phyloP scores from a whole-genome alignment of 148 eudicot genomes.

The Amaranthus palmeri region DNA sequence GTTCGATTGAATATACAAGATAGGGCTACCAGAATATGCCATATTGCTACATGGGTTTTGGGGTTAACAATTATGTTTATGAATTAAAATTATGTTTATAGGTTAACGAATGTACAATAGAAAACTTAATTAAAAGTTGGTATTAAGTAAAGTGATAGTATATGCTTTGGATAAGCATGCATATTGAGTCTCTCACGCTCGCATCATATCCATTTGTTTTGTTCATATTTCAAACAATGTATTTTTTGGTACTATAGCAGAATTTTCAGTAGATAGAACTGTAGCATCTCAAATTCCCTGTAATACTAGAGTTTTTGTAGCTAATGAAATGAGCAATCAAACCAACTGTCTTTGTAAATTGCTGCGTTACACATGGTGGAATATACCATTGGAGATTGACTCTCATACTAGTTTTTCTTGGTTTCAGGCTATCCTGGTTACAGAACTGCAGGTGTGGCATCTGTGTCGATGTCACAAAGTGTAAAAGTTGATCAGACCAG shows the following conservation, averaged over 20 bases:
- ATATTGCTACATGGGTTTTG: not conserved
- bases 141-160: too few relatives aligned
- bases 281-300: too few relatives aligned
- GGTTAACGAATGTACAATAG: too few relatives aligned
- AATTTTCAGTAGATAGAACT: too few relatives aligned
- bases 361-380: not conserved
- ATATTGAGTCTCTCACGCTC: too few relatives aligned
- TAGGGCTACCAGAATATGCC: not conserved
- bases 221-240: too few relatives aligned
- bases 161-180: too few relatives aligned
- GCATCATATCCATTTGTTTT: too few relatives aligned
- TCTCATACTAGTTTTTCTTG: not conserved
- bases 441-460: conserved; percentile 35
- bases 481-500: conserved; percentile 29
- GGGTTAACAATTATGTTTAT: not conserved
- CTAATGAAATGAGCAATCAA: not conserved
- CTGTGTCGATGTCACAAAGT: conserved; percentile 37
- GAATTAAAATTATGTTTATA: too few relatives aligned
- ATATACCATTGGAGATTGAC: not conserved
- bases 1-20: not conserved
- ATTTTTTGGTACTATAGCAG: too few relatives aligned
- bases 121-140: too few relatives aligned
- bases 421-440: conserved; percentile 43
- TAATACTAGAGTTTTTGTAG: not conserved
- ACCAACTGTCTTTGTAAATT: not conserved